A percentile compares a stretch with the other conserved stretches of the same genome.
Conservation (phyloP, 768 basidiomycete species). For the Calvatia gigantea region DNA sequence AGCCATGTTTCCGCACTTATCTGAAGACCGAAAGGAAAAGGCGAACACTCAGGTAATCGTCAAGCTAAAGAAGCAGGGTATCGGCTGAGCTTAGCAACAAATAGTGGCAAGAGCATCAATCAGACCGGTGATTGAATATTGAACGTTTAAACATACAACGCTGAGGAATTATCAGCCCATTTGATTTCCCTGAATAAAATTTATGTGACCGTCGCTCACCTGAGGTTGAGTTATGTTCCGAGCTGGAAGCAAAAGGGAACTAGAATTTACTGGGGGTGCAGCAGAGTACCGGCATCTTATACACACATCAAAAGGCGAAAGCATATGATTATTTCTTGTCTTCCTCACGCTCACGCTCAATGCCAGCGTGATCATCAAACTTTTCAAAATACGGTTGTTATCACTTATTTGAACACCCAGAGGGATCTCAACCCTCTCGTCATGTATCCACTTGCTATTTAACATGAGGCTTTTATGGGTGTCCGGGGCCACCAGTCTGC, state of each 20-base stretch:
- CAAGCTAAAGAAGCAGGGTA: background rate
- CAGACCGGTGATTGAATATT: no score
- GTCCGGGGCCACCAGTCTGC: no score
- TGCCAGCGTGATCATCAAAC: background rate
- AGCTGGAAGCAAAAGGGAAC: background rate
- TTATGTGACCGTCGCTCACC: no score
- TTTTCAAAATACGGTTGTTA: background rate
- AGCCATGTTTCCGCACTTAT: slow-evolving; percentile 4
- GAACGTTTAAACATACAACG: no score
- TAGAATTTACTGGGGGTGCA: background rate
- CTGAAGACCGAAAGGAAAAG: background rate
- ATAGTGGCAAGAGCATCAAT: no score
- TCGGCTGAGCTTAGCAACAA: no score
- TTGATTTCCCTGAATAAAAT: no score
- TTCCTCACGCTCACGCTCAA: background rate
- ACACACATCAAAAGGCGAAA: background rate
- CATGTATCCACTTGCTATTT: no score
- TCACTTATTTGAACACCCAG: background rate
- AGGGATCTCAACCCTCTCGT: background rate
- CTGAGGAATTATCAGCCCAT: no score
- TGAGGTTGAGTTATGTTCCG: no score
- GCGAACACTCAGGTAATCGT: background rate
- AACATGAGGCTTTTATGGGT: no score
- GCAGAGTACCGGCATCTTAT: background rate
- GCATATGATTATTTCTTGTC: slow-evolving; percentile 1